A percentile compares a stretch with the other conserved stretches of the same genome.
Conservation (phyloP, 495 filamentous ascomycete genomes). For the Aspergillus baeticus region DNA sequence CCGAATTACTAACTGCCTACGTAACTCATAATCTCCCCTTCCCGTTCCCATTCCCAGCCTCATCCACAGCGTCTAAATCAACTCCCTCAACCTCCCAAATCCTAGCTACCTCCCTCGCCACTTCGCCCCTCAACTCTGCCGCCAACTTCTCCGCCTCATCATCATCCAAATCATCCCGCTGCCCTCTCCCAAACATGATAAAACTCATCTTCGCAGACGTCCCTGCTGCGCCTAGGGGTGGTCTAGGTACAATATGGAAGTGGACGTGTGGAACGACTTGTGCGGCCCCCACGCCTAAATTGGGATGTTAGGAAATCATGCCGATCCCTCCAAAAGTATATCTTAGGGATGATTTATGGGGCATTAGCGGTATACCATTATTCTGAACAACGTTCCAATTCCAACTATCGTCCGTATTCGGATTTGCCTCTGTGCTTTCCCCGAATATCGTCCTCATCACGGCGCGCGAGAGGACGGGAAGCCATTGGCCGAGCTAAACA, state of each 20-base stretch:
- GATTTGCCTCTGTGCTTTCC: slow-evolving; percentile 2
- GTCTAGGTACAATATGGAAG: slow-evolving; percentile 86
- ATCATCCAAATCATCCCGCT: slow-evolving; percentile 81
- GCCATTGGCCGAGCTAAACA: slow-evolving; percentile 58
- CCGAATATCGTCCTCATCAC: slow-evolving; percentile 54
- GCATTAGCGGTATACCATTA: slow-evolving; percentile 59
- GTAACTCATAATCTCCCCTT: slow-evolving; percentile 25
- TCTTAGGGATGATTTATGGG: background rate
- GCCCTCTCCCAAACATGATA: slow-evolving; percentile 80
- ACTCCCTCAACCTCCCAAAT: slow-evolving; percentile 42
- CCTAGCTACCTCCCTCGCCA: slow-evolving; percentile 55
- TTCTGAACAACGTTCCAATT: slow-evolving; percentile 94
- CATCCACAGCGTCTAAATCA: slow-evolving; percentile 34
- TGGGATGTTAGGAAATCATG: slow-evolving; percentile 11
- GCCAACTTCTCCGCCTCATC: slow-evolving; percentile 71
- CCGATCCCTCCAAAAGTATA: too few species aligned
- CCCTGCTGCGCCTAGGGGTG: slow-evolving; percentile 27
- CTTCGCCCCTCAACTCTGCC: slow-evolving; percentile 55
- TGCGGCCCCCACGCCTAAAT: slow-evolving; percentile 68
- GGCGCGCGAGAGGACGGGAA: slow-evolving; percentile 72
- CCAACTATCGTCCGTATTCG: slow-evolving; percentile 44
- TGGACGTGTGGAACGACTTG: slow-evolving; percentile 91
- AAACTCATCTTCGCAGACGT: slow-evolving; percentile 54
- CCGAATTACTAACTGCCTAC: background rate
- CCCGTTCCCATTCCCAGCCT: slow-evolving; percentile 19